phyloP scores from a whole-genome alignment of 306 rosid genomes.

The Astragalus glycyphyllos region DNA sequence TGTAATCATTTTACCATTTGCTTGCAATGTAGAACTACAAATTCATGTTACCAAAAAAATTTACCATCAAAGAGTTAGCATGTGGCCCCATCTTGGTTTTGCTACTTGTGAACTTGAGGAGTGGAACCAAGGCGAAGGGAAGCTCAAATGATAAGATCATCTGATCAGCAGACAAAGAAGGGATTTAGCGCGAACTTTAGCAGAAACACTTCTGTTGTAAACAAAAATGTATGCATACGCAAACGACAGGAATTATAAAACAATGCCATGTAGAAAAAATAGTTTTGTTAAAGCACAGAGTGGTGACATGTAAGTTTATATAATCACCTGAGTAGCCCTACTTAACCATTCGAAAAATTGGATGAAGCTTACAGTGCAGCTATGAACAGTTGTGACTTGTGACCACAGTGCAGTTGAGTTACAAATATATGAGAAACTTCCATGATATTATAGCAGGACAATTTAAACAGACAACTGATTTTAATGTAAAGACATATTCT shows the following conservation, averaged over 20 bases:
- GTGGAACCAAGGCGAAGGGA: constrained; percentile 94
- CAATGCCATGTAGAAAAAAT: constrained; percentile 8
- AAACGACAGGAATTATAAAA: constrained; percentile 26
- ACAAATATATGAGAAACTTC: constrained; percentile 28
- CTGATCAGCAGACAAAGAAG: constrained; percentile 54
- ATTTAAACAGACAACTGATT: constrained; percentile 30
- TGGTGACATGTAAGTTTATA: neutral
- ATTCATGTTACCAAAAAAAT: constrained; percentile 12
- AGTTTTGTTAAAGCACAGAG: constrained; percentile 19
- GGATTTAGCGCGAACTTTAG: constrained; percentile 31
- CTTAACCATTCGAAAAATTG: neutral
- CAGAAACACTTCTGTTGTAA: constrained; percentile 7
- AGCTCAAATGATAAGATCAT: constrained; percentile 98
- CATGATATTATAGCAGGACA: neutral
- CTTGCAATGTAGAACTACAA: constrained; percentile 1
- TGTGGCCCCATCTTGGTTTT: constrained; percentile 84
- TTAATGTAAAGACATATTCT: neutral
- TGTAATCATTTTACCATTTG: constrained; percentile 1
- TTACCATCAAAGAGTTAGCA: constrained; percentile 78
- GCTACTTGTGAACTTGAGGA: constrained; percentile 92
- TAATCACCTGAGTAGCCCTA: neutral
- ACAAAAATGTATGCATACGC: constrained; percentile 22
- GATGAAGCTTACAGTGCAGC: constrained; percentile 16
- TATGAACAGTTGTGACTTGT: neutral
- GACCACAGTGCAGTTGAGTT: constrained; percentile 19